A percentile compares a stretch with the other conserved stretches of the same genome.
These are phyloP conservation scores for Paecilomyces fulvus DNA, from an alignment of 2,329 filamentous ascomycete genomes.

Conservation along the genomic window DNA sequence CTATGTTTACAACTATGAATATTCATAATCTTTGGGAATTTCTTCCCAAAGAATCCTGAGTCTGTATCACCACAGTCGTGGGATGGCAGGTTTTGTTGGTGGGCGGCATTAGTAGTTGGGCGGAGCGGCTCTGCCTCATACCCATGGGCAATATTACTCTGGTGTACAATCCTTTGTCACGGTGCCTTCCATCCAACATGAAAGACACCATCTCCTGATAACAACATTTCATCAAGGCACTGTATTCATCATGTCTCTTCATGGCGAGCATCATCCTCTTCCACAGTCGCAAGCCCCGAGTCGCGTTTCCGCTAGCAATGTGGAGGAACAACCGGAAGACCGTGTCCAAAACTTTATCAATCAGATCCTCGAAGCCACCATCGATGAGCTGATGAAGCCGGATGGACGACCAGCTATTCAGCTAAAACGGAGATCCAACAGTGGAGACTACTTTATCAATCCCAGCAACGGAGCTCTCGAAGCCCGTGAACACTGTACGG, in stretches of 20 bases:
- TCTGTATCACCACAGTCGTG: too few species aligned
- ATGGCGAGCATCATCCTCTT: background rate
- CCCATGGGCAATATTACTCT: too few species aligned
- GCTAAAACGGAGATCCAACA: constrained; percentile 6
- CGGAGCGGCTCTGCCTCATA: too few species aligned
- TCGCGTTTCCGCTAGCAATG: background rate
- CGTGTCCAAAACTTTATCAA: constrained; percentile 24
- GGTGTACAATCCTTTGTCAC: too few species aligned
- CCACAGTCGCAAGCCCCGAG: background rate
- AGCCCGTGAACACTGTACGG: constrained; percentile 9
- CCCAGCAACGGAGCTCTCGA: constrained; percentile 21
- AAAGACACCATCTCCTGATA: too few species aligned
- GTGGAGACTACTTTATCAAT: constrained; percentile 18
- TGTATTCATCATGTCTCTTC: background rate
- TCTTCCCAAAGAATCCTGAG: too few species aligned
- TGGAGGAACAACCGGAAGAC: constrained; percentile 3
- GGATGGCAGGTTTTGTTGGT: too few species aligned
- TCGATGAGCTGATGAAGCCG: constrained; percentile 17
- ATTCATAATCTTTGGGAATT: too few species aligned
- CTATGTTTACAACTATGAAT: too few species aligned
- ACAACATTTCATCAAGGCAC: background rate
- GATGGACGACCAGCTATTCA: constrained; percentile 18
- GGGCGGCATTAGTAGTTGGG: too few species aligned
- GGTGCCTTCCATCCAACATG: too few species aligned
- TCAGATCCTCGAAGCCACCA: constrained; percentile 13